Conservation (phyloP, 495 filamentous ascomycete species). For the Penicillium angulare region DNA sequence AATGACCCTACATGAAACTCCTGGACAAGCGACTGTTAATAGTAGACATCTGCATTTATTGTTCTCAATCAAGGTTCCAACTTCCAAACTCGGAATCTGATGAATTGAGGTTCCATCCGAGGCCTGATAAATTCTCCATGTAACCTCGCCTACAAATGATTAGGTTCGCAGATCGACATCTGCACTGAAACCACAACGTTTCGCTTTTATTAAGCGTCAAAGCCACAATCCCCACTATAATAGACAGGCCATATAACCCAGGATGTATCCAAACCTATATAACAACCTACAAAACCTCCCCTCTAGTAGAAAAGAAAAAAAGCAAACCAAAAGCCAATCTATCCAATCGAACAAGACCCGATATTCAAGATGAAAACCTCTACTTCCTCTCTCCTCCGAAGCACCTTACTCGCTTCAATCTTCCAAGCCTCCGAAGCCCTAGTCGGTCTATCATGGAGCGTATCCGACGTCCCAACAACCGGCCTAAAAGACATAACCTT, state of each 20-base stretch:
- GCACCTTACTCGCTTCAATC: slow-evolving; percentile 9
- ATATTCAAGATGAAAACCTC: slow-evolving; percentile 15
- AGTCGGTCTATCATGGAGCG: slow-evolving; percentile 21
- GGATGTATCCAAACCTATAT: no score
- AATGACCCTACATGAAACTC: no score
- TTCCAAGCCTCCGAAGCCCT: slow-evolving; percentile 16
- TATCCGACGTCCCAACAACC: slow-evolving; percentile 4
- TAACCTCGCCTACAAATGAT: slow-evolving; percentile 4
- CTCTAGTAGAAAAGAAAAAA: no score
- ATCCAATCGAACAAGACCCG: no score
- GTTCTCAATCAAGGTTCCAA: neutral
- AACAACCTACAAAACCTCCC: neutral
- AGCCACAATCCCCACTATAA: no score
- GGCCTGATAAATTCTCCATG: slow-evolving; percentile 1
- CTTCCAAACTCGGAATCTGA: neutral
- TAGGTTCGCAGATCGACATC: slow-evolving; percentile 14
- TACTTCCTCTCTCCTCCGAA: slow-evolving; percentile 2
- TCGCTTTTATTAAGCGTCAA: slow-evolving; percentile 10
- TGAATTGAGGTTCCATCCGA: neutral
- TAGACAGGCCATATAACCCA: no score
- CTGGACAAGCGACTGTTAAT: no score
- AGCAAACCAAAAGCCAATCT: no score
- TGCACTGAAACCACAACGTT: slow-evolving; percentile 11
- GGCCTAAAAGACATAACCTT: slow-evolving; percentile 27
- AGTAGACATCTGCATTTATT: neutral